Evolutionary conservation across 2,329 filamentous ascomycete genomes (phyloP).

Genomic region (Lomentospora prolificans): DNA sequence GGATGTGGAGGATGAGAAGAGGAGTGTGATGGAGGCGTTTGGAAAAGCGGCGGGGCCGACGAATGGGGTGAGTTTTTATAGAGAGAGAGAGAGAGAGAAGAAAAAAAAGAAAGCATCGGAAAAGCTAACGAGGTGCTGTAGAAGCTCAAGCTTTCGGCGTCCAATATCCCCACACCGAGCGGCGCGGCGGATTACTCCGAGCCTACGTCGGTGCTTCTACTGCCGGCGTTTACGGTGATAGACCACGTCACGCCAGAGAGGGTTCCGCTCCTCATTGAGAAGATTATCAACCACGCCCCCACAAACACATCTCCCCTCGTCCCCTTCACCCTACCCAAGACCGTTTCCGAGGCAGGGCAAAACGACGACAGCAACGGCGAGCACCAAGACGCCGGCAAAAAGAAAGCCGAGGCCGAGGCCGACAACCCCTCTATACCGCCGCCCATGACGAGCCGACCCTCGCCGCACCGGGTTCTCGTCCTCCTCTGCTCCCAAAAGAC

Average conservation of each 20-base stretch:
- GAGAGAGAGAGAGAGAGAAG: neutral
- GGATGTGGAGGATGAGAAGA: constrained; percentile 80
- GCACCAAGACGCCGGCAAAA: constrained; percentile 17
- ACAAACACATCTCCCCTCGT: constrained; percentile 61
- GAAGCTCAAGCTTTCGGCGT: constrained; percentile 84
- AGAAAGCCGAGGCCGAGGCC: constrained; percentile 12
- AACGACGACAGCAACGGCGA: constrained; percentile 18
- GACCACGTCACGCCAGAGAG: constrained; percentile 72
- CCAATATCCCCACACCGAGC: constrained; percentile 75
- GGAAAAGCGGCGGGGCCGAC: constrained; percentile 45
- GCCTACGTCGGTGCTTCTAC: constrained; percentile 71
- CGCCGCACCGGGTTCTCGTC: constrained; percentile 77
- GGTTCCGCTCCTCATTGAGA: constrained; percentile 60
- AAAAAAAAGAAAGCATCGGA: neutral
- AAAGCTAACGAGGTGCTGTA: constrained; percentile 21
- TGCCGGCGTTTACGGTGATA: constrained; percentile 75
- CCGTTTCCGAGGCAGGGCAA: constrained; percentile 19
- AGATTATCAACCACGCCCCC: constrained; percentile 60
- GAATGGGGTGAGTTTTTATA: constrained; percentile 51
- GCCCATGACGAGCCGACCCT: constrained; percentile 41
- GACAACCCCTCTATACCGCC: constrained; percentile 17
- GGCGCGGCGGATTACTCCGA: constrained; percentile 51
- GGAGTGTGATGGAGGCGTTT: constrained; percentile 73
- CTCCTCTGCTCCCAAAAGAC: constrained; percentile 90
- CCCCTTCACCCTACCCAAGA: constrained; percentile 26